A percentile compares a stretch with the other conserved stretches of the same genome.
These are phyloP conservation scores for Curvularia eragrostidis DNA, from an alignment of 2,329 filamentous ascomycete species.

Conservation along the genomic window DNA sequence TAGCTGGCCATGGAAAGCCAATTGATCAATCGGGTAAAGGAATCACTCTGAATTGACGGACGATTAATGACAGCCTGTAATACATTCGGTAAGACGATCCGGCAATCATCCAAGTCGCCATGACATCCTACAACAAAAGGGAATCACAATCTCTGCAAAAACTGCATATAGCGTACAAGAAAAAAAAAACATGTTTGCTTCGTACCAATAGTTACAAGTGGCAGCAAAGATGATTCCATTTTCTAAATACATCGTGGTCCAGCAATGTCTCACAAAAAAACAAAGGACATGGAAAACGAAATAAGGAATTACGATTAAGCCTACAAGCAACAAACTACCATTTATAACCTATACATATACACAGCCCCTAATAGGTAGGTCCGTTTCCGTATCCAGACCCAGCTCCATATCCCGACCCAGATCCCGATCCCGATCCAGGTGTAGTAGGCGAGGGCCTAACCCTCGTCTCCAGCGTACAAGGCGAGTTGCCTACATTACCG, in stretches of 20 bases:
- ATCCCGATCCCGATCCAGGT: background rate
- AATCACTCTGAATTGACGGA: too few species aligned
- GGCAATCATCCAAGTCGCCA: too few species aligned
- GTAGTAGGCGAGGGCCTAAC: constrained; percentile 26
- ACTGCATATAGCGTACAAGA: too few species aligned
- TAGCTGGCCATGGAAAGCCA: background rate
- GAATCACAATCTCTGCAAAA: too few species aligned
- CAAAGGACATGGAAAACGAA: background rate
- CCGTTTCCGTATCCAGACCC: background rate
- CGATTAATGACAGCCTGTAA: too few species aligned
- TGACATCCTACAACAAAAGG: too few species aligned
- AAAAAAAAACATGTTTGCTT: too few species aligned
- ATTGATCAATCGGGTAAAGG: background rate
- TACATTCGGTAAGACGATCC: too few species aligned
- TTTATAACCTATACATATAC: background rate
- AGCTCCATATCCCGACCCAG: background rate
- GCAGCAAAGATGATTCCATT: background rate
- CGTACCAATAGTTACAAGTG: background rate
- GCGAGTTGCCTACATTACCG: constrained; percentile 20
- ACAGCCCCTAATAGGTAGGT: background rate
- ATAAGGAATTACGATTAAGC: background rate
- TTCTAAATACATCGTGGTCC: background rate
- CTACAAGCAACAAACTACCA: background rate
- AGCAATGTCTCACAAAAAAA: background rate
- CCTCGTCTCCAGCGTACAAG: constrained; percentile 33